Percentiles rank a stretch among this genome's conserved stretches.
phyloP scores from a whole-genome alignment of 345 rosid species.

The Mangifera indica region DNA sequence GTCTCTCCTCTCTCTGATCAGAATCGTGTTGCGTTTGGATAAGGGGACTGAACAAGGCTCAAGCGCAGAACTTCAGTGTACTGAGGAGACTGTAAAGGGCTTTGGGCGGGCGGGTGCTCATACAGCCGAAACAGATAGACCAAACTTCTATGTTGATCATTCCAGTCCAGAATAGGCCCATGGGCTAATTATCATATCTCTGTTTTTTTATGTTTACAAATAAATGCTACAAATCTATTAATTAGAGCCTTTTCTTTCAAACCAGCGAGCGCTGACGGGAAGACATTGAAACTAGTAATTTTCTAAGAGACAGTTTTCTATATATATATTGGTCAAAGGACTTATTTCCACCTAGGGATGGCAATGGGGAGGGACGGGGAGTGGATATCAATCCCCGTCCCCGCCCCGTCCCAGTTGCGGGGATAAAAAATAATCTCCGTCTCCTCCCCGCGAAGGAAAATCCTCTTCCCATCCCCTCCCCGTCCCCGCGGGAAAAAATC shows the following conservation, averaged over 20 bases:
- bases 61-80: not conserved
- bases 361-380: too few species aligned
- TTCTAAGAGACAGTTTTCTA: not conserved
- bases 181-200: too few species aligned
- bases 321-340: too few species aligned
- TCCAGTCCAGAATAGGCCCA: not conserved
- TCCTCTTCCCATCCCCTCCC: too few species aligned
- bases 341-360: too few species aligned
- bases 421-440: too few species aligned
- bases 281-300: conserved; percentile 9
- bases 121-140: not conserved
- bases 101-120: not conserved
- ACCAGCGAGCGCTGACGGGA: conserved; percentile 36
- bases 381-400: too few species aligned
- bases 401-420: too few species aligned
- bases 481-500: too few species aligned
- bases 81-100: not conserved
- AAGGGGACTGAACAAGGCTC: conserved; percentile 24
- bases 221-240: not conserved
- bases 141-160: too few species aligned
- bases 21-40: conserved; percentile 33
- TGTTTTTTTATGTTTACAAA: not conserved
- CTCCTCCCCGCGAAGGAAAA: too few species aligned
- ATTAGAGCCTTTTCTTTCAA: not conserved
- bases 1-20: conserved; percentile 16